Base-by-base conservation (phyloP, 768 basidiomycete genomes). In the Aureoboletus auriporus region DNA sequence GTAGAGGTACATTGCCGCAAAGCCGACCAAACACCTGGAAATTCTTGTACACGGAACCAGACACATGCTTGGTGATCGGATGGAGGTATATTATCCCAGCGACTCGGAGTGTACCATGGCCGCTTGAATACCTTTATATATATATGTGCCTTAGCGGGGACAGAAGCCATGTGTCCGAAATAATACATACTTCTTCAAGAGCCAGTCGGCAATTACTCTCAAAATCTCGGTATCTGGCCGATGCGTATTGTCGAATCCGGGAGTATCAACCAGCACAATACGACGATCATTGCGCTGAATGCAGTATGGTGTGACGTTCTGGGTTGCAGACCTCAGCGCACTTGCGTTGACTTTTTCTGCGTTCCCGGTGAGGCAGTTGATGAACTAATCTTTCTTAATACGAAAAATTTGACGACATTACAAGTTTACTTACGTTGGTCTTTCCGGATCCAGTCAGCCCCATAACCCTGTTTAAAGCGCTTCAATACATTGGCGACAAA, bases 11-110 rank as follows among this genome's bases (percentile, higher is more conserved):
- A 9, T 57, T 29, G 5, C 72, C 73, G 35, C 73, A 74, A 14
- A 74, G 48, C 23, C 60, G 54, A 23, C 58, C 52, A 48, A 73
- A 70, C 52, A 71, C 48, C 14, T 55, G 50, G 41, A 72, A 62
- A 48, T 69, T 70, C 36, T 56, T 61, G 20, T 42, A 41, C 8
- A 52, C 49, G 13, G 67, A 62, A 12, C 67, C 69, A 9, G 59
- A 51, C 57, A 74, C 58, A 5, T 68, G 64, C 23, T 53, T 69
- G 26, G 67, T 60, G 38, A 73, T 71, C 27, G 63, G 59, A 33
- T 69, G 66, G 16, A 67, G 36, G 47, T 69, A 70, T 17, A 69
- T 46, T 31, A 72, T 53, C 9, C 72, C 73, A 16, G 57, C 42
- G 5, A 66, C 41, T 12, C 47, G 62, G 39, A 48, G 42, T 1